Evolutionary conservation across 2,329 filamentous ascomycete genomes (phyloP).

Genomic region (Scedosporium dehoogii): DNA sequence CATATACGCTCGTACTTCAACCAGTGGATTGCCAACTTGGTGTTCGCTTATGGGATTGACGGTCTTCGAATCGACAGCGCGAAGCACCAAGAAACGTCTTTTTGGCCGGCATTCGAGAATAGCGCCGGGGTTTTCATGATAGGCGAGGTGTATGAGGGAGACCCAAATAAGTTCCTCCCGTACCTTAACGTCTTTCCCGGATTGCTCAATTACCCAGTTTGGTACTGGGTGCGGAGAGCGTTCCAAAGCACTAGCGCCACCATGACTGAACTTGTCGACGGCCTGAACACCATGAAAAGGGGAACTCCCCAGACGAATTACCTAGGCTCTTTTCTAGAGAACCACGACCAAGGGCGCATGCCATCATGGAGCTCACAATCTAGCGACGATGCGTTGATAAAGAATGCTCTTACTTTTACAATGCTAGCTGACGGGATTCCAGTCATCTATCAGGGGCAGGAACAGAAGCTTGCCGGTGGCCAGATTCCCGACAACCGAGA

Average conservation of each 20-base stretch:
- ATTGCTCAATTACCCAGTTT: slow-evolving; percentile 34
- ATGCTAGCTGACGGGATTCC: slow-evolving; percentile 37
- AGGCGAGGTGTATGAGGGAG: slow-evolving; percentile 50
- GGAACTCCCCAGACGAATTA: slow-evolving; percentile 32
- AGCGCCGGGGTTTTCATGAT: slow-evolving; percentile 53
- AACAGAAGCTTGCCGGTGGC: slow-evolving; percentile 41
- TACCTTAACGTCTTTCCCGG: slow-evolving; percentile 42
- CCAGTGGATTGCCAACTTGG: slow-evolving; percentile 54
- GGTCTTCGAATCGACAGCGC: slow-evolving; percentile 62
- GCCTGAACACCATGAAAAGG: slow-evolving; percentile 49
- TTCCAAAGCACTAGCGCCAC: slow-evolving; percentile 10
- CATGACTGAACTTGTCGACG: slow-evolving; percentile 44
- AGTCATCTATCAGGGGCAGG: slow-evolving; percentile 51
- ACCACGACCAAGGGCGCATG: slow-evolving; percentile 52
- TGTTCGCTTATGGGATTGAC: slow-evolving; percentile 58
- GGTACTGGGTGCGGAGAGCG: slow-evolving; percentile 11
- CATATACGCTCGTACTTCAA: slow-evolving; percentile 59
- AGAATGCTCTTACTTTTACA: slow-evolving; percentile 23
- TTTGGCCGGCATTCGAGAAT: slow-evolving; percentile 37
- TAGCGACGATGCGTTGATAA: slow-evolving; percentile 42
- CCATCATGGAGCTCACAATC: slow-evolving; percentile 26
- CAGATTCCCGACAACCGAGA: slow-evolving; percentile 31
- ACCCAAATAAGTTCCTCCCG: slow-evolving; percentile 39
- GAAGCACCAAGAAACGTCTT: slow-evolving; percentile 53
- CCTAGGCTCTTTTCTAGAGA: slow-evolving; percentile 49